phyloP scores from a whole-genome alignment of 192 early-diverging fungal genomes.

The Backusella morwellensis region DNA sequence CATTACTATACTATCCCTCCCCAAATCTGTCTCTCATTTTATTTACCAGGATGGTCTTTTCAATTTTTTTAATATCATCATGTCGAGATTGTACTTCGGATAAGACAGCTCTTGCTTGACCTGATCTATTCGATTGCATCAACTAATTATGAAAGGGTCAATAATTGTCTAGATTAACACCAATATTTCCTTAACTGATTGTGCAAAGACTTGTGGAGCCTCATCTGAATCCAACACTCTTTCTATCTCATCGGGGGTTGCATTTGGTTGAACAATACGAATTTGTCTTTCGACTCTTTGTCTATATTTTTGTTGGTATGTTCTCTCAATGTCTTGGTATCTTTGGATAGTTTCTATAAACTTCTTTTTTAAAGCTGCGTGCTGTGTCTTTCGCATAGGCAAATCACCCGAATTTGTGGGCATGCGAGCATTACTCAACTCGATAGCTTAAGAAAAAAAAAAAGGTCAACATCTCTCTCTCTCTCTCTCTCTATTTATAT shows the following conservation, averaged over 20 bases:
- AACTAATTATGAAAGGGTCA: conserved; percentile 43
- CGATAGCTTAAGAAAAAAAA: conserved; percentile 28
- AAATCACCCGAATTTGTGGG: conserved; percentile 30
- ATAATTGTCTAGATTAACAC: background rate
- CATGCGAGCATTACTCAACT: conserved; percentile 34
- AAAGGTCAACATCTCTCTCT: background rate
- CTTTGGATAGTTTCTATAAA: conserved; percentile 68
- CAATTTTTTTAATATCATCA: conserved; percentile 84
- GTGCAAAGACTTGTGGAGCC: conserved; percentile 78
- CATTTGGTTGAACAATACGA: conserved; percentile 83
- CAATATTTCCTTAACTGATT: conserved; percentile 54
- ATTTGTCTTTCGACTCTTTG: conserved; percentile 81
- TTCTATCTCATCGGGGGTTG: conserved; percentile 72
- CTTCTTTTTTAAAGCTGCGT: conserved; percentile 53
- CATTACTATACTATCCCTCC: too few relatives aligned
- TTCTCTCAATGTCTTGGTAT: conserved; percentile 76
- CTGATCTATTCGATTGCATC: conserved; percentile 67
- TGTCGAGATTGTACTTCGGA: conserved; percentile 84
- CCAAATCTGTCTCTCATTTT: too few relatives aligned
- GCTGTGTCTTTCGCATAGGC: conserved; percentile 42
- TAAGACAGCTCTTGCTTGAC: conserved; percentile 75
- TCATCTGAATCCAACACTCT: conserved; percentile 71
- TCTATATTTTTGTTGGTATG: conserved; percentile 83
- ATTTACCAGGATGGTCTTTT: conserved; percentile 78
- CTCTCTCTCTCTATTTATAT: background rate